A percentile compares a stretch with the other conserved stretches of the same genome.
phyloP scores from a whole-genome alignment of 306 rosid genomes.

The Ceratonia siliqua region DNA sequence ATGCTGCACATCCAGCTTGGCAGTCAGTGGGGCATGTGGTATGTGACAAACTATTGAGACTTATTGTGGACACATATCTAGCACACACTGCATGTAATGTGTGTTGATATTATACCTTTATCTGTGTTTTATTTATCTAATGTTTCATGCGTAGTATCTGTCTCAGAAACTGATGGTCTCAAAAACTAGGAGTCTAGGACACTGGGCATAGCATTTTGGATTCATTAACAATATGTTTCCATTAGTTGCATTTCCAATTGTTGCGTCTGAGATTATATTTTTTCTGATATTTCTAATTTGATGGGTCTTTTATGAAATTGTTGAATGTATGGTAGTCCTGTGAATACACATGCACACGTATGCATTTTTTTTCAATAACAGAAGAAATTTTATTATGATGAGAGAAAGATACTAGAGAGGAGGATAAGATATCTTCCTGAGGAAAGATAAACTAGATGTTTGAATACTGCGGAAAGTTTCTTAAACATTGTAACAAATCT shows the following conservation, averaged over 20 bases:
- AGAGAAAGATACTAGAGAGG: neutral
- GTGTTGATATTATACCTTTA: neutral
- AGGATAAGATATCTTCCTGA: neutral
- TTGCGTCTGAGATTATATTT: neutral
- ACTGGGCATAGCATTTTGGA: neutral
- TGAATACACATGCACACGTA: neutral
- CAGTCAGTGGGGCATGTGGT: conserved; percentile 99
- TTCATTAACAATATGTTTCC: neutral
- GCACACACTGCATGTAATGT: neutral
- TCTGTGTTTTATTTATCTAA: neutral
- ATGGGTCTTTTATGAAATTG: neutral
- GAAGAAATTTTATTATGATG: neutral
- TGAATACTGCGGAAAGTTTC: neutral
- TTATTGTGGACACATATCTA: neutral
- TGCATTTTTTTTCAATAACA: neutral
- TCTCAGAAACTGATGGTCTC: neutral
- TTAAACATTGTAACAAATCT: neutral
- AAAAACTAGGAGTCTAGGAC: neutral
- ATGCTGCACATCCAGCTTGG: conserved; percentile 99
- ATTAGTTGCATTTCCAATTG: neutral
- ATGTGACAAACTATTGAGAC: conserved; percentile 23
- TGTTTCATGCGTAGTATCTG: neutral
- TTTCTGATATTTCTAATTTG: neutral
- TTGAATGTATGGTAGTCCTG: neutral
- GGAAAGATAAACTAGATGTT: neutral